These are phyloP conservation scores for Neurospora tetrasperma DNA, from an alignment of 495 filamentous ascomycete species.

Conservation along the genomic window DNA sequence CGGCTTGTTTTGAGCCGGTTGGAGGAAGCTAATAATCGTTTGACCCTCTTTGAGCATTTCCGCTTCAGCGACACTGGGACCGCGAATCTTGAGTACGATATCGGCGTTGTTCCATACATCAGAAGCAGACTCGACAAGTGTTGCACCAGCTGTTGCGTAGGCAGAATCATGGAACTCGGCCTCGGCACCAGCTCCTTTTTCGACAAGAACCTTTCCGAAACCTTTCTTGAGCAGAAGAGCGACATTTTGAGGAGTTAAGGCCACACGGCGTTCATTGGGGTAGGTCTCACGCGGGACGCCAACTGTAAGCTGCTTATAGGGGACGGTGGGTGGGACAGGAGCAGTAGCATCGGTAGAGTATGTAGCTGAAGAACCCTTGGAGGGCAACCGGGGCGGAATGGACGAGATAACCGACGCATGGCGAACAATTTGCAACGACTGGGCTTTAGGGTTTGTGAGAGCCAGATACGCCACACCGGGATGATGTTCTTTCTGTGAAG, in stretches of 20 bases:
- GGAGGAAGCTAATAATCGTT: slow-evolving; percentile 65
- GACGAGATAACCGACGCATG: slow-evolving; percentile 23
- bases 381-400: slow-evolving; percentile 8
- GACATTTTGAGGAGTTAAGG: slow-evolving; percentile 71
- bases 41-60: slow-evolving; percentile 49
- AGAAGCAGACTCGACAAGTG: slow-evolving; percentile 47
- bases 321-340: slow-evolving; percentile 41
- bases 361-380: slow-evolving; percentile 6
- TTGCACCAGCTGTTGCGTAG: slow-evolving; percentile 63
- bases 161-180: slow-evolving; percentile 63
- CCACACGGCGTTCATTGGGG: slow-evolving; percentile 65
- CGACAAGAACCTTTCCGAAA: slow-evolving; percentile 59
- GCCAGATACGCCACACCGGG: slow-evolving; percentile 8
- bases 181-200: slow-evolving; percentile 61
- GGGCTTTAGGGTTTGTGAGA: slow-evolving; percentile 9
- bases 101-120: slow-evolving; percentile 58
- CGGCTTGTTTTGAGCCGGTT: slow-evolving; percentile 59
- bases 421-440: slow-evolving; percentile 21
- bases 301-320: slow-evolving; percentile 57
- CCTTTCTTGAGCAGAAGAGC: slow-evolving; percentile 69
- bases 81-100: slow-evolving; percentile 70
- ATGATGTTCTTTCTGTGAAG: slow-evolving; percentile 8
- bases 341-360: slow-evolving; percentile 27
- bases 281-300: slow-evolving; percentile 63
- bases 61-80: slow-evolving; percentile 54